Percentiles rank a stretch among this genome's conserved stretches.
These are phyloP conservation scores for Chaetomidium leptoderma DNA, from an alignment of 495 filamentous ascomycete genomes.

Conservation along the genomic window DNA sequence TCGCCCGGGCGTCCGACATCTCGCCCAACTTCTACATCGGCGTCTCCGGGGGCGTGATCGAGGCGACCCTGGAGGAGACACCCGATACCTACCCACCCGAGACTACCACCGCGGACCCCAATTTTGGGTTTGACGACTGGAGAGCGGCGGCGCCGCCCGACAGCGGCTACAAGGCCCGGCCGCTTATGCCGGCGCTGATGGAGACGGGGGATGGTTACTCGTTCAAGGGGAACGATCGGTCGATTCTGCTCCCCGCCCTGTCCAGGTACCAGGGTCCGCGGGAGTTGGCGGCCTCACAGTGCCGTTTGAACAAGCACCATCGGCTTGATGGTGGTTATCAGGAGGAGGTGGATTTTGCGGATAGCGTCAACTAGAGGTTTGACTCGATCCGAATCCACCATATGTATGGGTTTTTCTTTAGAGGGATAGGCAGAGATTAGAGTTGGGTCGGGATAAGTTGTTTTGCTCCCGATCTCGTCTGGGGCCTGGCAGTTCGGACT, in stretches of 20 bases:
- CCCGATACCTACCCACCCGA: slow-evolving; percentile 14
- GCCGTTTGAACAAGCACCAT: slow-evolving; percentile 13
- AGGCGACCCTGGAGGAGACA: slow-evolving; percentile 30
- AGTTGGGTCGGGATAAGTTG: not conserved
- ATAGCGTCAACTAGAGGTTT: not conserved
- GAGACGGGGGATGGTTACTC: slow-evolving; percentile 30
- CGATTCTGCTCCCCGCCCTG: slow-evolving; percentile 21
- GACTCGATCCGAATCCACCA: not conserved
- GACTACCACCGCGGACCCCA: slow-evolving; percentile 19
- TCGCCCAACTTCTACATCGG: slow-evolving; percentile 44
- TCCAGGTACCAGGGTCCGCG: slow-evolving; percentile 9
- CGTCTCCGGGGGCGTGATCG: slow-evolving; percentile 37
- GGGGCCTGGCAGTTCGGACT: not conserved
- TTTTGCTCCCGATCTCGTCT: no score
- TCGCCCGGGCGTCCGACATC: slow-evolving; percentile 39
- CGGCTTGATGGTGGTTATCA: slow-evolving; percentile 23
- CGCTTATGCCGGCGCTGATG: slow-evolving; percentile 22
- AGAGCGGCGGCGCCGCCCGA: not conserved
- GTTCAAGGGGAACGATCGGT: slow-evolving; percentile 21
- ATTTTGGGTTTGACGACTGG: slow-evolving; percentile 27
- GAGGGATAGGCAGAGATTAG: no score
- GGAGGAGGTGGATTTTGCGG: slow-evolving; percentile 3
- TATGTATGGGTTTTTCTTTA: no score
- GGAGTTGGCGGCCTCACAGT: not conserved
- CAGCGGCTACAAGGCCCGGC: slow-evolving; percentile 17